Base-by-base conservation (phyloP, 805 yeast species). In the Limtongozyma cylindracea region DNA sequence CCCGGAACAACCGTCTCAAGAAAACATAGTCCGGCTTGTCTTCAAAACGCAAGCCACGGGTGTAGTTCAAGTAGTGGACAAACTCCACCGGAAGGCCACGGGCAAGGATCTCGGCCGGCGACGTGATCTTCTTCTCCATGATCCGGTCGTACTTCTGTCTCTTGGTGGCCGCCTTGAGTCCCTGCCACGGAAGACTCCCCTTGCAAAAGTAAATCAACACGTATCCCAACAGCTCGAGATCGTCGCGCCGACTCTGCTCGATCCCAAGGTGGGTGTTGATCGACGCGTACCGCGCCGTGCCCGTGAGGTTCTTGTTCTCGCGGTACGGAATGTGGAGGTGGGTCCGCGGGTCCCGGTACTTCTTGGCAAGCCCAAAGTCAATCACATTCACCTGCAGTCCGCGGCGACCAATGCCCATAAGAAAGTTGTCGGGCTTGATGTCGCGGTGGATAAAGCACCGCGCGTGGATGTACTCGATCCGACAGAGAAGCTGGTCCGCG, bases 321-420 rank as follows among this genome's bases (percentile, higher is more conserved):
- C 37, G 26, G 27, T 32, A 32, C 8, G 95, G 94, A 27, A 88
- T 88, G 45, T 84, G 98, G 35, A 77, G 56, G 46, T 78, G 91
- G 12, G 93, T 71, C 45, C 91, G 64, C 29, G 92, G 91, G 45
- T 84, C 96, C 37, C 96, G 61, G 46, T 66, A 84, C 49, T 82
- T 84, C 41, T 80, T 80, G 25, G 93, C 92, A 33, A 80, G 58
- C 14, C 95, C 95, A 43, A 80, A 78, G 50, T 80, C 95, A 38
- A 80, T 80, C 17, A 80, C 88, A 43, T 80, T 77, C 23, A 80
- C 93, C 37, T 77, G 94, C 23, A 82, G 69, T n/a, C 95, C 94
- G 33, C 92, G 64, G 34, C 82, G 62, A 22, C 93, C 93, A 23
- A 77, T 74, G 11, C 91, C 91, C 88, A 64, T 80, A 28, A 72